phyloP scores from a whole-genome alignment of 2,329 filamentous ascomycete species.

The Aureobasidium namibiae region DNA sequence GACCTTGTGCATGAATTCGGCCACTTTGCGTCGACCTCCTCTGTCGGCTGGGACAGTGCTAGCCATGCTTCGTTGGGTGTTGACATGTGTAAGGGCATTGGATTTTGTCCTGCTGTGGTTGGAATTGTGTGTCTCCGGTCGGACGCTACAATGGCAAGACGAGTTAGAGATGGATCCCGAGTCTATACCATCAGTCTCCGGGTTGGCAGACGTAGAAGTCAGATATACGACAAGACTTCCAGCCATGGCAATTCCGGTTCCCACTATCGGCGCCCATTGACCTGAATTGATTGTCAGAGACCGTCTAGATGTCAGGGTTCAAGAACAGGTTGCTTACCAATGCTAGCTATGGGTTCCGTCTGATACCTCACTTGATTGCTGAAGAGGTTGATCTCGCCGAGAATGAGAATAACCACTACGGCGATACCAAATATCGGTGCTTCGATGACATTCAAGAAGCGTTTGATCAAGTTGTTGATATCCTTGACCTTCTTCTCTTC shows the following conservation, averaged over 20 bases:
- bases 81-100: background rate
- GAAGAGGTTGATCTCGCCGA: conserved; percentile 59
- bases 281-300: conserved; percentile 27
- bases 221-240: conserved; percentile 52
- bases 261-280: conserved; percentile 54
- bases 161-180: background rate
- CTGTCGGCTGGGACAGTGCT: conserved; percentile 16
- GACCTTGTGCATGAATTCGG: conserved; percentile 35
- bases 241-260: conserved; percentile 48
- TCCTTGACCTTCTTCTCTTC: conserved; percentile 33
- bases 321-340: conserved; percentile 38
- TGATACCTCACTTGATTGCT: conserved; percentile 48
- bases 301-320: background rate
- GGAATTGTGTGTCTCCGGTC: background rate
- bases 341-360: conserved; percentile 54
- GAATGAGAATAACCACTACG: conserved; percentile 50
- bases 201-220: conserved; percentile 23
- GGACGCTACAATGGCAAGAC: background rate
- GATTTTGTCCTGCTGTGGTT: background rate
- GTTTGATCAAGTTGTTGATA: conserved; percentile 30
- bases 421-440: conserved; percentile 52
- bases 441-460: conserved; percentile 39
- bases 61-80: background rate
- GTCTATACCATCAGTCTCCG: background rate
- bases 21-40: conserved; percentile 37